phyloP scores from a whole-genome alignment of 2,329 filamentous ascomycete species.

The Periconia macrospinosa region DNA sequence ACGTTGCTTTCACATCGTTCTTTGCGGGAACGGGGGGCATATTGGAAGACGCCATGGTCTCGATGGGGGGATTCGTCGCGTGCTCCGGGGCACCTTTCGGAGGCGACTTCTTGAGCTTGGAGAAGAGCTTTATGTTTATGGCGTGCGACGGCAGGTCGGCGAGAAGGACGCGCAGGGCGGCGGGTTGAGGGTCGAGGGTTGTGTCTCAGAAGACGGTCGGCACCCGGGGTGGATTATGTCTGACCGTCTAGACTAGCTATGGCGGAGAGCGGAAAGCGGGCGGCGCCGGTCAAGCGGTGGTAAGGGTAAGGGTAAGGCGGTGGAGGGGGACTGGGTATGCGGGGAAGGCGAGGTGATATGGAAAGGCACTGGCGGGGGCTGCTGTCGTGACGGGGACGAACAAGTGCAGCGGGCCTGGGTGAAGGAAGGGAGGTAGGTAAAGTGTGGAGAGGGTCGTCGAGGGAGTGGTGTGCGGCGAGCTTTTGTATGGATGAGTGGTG shows the following conservation, averaged over 20 bases:
- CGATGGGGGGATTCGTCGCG: conserved; percentile 27
- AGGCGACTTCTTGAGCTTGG: conserved; percentile 36
- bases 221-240: background rate
- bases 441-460: too few species aligned
- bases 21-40: conserved; percentile 54
- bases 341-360: too few species aligned
- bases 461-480: too few species aligned
- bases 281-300: conserved; percentile 1
- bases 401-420: too few species aligned
- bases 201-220: conserved; percentile 1
- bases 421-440: too few species aligned
- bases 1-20: conserved; percentile 65
- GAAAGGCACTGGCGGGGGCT: too few species aligned
- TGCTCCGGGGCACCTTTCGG: conserved; percentile 37
- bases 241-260: background rate
- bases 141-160: conserved; percentile 3
- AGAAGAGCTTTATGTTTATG: conserved; percentile 27
- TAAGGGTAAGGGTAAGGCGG: too few species aligned
- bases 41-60: conserved; percentile 29
- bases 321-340: too few species aligned
- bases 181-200: background rate
- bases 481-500: too few species aligned
- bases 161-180: conserved; percentile 5
- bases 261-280: conserved; percentile 5
- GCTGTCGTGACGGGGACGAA: too few species aligned